Conservation (phyloP, 768 basidiomycete genomes). For the Cystofilobasidium macerans region DNA sequence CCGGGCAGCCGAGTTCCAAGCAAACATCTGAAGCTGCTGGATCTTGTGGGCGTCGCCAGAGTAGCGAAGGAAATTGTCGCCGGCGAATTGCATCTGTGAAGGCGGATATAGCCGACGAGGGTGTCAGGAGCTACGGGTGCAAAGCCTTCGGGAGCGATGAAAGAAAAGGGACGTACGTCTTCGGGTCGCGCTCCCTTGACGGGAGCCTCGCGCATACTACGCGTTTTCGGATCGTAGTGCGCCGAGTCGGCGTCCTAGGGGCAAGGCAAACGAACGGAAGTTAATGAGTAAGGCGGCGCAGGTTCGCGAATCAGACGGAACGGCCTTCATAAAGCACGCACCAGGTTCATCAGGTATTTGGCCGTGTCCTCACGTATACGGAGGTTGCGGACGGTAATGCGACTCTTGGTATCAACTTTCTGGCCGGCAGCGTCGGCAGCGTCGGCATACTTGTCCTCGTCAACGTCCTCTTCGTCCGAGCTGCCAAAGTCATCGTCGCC, state of each 20-base stretch:
- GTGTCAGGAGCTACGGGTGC: background rate
- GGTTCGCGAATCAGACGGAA: background rate
- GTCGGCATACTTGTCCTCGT: constrained; percentile 97
- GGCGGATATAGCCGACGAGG: background rate
- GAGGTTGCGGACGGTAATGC: constrained; percentile 93
- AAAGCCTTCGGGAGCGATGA: background rate
- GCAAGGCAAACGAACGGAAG: background rate
- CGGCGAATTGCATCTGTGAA: constrained; percentile 62
- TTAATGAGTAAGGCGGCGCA: background rate
- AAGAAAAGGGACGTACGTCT: constrained; percentile 53
- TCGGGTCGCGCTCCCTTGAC: constrained; percentile 63
- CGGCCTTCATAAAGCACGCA: background rate
- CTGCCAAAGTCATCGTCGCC: constrained; percentile 92
- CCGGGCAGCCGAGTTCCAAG: constrained; percentile 85
- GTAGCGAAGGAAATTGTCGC: constrained; percentile 87
- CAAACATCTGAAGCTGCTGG: constrained; percentile 85
- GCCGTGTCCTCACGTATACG: constrained; percentile 99
- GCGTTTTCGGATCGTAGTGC: constrained; percentile 98
- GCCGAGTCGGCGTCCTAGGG: constrained; percentile 78
- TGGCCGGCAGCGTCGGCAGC: constrained; percentile 96
- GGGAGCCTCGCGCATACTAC: constrained; percentile 98
- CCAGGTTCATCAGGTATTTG: constrained; percentile 89
- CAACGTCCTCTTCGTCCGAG: constrained; percentile 61
- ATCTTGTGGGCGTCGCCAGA: constrained; percentile 89
- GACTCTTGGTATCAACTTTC: constrained; percentile 93